Evolutionary conservation across 2,329 filamentous ascomycete genomes (phyloP).

Genomic region (Diplodia scrobiculata): DNA sequence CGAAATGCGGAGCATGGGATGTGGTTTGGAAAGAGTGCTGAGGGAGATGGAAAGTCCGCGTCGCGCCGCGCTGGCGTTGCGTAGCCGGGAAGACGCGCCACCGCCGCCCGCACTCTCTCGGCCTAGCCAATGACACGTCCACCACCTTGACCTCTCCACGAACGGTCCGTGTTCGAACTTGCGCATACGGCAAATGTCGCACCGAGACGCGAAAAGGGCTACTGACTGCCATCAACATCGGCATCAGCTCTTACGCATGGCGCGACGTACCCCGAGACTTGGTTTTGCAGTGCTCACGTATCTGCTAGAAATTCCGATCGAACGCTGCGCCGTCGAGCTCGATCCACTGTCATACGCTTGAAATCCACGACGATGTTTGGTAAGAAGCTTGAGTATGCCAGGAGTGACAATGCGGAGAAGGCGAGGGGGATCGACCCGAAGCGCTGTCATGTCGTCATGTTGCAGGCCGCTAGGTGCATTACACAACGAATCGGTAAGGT

Average conservation of each 20-base stretch:
- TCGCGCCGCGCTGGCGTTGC: conserved; percentile 3
- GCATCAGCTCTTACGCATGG: neutral
- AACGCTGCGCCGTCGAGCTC: neutral
- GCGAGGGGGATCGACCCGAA: conserved; percentile 26
- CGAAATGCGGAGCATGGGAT: conserved; percentile 39
- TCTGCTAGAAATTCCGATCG: neutral
- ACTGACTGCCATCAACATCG: neutral
- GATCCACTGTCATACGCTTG: neutral
- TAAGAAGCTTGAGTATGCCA: conserved; percentile 7
- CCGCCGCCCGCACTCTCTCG: neutral
- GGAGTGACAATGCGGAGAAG: conserved; percentile 15
- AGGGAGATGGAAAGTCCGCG: neutral
- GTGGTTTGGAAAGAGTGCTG: neutral
- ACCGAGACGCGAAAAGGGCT: neutral
- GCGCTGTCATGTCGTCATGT: conserved; percentile 25
- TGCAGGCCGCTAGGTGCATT: neutral
- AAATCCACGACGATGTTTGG: neutral
- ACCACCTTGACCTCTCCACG: neutral
- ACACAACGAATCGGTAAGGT: conserved; percentile 14
- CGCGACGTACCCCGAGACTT: too few species aligned
- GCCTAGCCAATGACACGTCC: too few species aligned
- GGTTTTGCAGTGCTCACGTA: neutral
- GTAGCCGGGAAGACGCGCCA: neutral
- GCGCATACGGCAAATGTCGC: neutral
- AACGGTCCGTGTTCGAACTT: too few species aligned